Evolutionary conservation across 331 rosid genomes (phyloP).

Genomic region (Malus hybrid): DNA sequence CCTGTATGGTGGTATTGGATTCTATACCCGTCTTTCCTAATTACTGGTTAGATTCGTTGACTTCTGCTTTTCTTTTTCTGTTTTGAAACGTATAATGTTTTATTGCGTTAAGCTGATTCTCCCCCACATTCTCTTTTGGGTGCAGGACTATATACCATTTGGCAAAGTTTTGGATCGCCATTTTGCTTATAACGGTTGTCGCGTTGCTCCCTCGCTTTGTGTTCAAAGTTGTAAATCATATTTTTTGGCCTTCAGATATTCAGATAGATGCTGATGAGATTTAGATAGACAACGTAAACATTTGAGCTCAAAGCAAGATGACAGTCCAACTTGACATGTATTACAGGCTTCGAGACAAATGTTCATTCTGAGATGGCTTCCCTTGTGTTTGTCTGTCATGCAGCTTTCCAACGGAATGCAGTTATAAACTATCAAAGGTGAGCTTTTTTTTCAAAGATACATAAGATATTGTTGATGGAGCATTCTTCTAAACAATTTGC

Average conservation of each 20-base stretch:
- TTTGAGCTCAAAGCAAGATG: constrained; percentile 38
- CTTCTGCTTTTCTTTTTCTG: neutral
- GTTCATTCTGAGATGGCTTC: constrained; percentile 33
- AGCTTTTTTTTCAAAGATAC: neutral
- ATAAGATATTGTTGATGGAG: neutral
- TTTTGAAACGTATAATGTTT: neutral
- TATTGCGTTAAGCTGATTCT: neutral
- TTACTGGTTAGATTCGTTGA: constrained; percentile 63
- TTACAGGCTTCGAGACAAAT: constrained; percentile 16
- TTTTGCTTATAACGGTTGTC: constrained; percentile 66
- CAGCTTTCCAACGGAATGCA: constrained; percentile 31
- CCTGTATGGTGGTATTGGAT: constrained; percentile 82
- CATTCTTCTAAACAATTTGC: neutral
- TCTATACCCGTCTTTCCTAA: constrained; percentile 72
- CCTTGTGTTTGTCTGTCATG: constrained; percentile 37
- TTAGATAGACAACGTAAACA: constrained; percentile 23
- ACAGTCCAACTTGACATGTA: constrained; percentile 39
- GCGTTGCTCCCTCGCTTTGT: constrained; percentile 80
- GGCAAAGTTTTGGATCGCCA: constrained; percentile 67
- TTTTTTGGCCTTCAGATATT: constrained; percentile 80
- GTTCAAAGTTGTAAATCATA: constrained; percentile 58
- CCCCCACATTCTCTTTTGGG: neutral
- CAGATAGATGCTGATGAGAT: constrained; percentile 71
- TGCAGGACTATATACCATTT: constrained; percentile 73
- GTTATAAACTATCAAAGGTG: constrained; percentile 34